Base-by-base conservation (phyloP, 1,284 basidiomycete species). In the Lentinula novae-zelandiae region DNA sequence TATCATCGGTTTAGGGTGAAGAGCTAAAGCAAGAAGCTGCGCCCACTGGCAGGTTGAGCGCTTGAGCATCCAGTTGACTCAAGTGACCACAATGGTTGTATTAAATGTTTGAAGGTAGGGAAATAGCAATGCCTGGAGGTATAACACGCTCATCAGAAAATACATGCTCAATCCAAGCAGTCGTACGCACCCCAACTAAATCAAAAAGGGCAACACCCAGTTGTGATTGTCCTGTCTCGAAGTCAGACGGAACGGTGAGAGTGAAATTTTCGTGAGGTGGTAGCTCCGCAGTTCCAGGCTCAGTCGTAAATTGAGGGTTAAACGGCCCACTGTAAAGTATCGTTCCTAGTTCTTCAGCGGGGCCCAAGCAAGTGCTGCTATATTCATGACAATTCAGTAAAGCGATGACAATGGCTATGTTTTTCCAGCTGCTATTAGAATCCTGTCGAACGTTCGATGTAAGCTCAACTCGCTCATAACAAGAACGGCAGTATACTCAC, bases 191-290 rank as follows among this genome's bases (percentile, higher is more conserved):
- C 55, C 80, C 80, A 51, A 83, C 71, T 48, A 84, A 67, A 38
- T 72, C 67, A 34, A 82, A 68, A 64, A 81, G 81, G 36, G 75
- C 68, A 6, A 80, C 76, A 17, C 70, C 73, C 22, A 84, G 67
- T 62, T 74, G 73, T 5, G 75, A 76, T n/a, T 60, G 58, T 13
- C 78, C 72, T n/a, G 69, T 63, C 34, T 63, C 57, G 44, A 74
- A 63, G 36, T 55, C 56, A 5, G 66, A 27, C 0, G 82, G 82
- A 27, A 85, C 67, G 4, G 67, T 70, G 17, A 85, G 72, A 5
- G 78, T 78, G 64, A 83, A 82, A 68, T 84, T 84, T 68, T 83
- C 74, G 68, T 78, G 72, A 10, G 79, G 80, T 22, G 76, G 77
- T 61, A 67, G 57, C 34, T 62, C 64, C 22, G 64, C 58, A 9